Percentiles rank a stretch among this genome's conserved stretches.
These are phyloP conservation scores for Liriodendron chinense DNA, from an alignment of 164 flowering plant genomes.

Conservation along the genomic window DNA sequence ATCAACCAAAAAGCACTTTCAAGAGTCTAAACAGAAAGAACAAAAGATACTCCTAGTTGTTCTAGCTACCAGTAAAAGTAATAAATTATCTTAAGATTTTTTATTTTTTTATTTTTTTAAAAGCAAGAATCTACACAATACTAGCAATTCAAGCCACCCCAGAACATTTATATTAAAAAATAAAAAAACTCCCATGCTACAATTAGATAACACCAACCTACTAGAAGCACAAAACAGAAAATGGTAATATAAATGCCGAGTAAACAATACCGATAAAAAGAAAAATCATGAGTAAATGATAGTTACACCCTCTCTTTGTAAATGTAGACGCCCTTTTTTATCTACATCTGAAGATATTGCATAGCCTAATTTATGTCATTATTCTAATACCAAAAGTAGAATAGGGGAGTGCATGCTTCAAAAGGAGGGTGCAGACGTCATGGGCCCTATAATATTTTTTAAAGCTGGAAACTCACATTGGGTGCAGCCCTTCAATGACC, in stretches of 20 bases:
- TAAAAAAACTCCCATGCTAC: background rate
- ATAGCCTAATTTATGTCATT: background rate
- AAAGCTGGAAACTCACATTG: conserved; percentile 65
- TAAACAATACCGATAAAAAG: background rate
- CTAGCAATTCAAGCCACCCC: background rate
- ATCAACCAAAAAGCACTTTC: background rate
- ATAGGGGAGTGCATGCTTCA: background rate
- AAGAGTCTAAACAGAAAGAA: background rate
- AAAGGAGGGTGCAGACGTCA: background rate
- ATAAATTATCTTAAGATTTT: too few species aligned
- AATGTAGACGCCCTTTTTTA: too few species aligned
- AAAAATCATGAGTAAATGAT: background rate
- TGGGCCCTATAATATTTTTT: too few species aligned
- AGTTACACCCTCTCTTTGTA: too few species aligned
- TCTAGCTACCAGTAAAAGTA: background rate
- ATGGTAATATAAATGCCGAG: background rate
- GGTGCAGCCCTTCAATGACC: conserved; percentile 94
- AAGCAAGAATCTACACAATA: background rate
- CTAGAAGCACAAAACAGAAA: background rate
- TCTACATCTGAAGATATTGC: background rate
- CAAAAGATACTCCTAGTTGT: background rate
- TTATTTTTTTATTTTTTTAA: too few species aligned
- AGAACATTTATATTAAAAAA: too few species aligned
- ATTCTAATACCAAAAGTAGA: background rate
- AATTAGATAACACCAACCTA: background rate